Evolutionary conservation across 371 early-diverging fungal species (phyloP), one percentile per base, ranked within the genome.

Genomic region (Enterospora canceri): DNA sequence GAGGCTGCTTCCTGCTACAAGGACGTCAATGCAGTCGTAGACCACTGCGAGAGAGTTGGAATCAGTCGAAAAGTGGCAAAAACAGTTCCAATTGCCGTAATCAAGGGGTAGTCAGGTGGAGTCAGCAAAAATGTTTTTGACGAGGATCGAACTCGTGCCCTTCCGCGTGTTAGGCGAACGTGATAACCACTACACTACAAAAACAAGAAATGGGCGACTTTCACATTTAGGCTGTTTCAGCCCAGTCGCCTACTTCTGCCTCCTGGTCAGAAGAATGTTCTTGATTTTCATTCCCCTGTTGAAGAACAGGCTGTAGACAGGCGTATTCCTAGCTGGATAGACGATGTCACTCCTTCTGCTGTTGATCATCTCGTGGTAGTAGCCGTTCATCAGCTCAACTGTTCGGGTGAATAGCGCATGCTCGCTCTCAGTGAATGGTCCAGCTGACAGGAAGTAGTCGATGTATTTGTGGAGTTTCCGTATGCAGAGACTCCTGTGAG

Each of bases 1-100:
- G 80, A 81, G 63, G 59, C 73, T 8, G 67, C 67, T 32, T 55
- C 46, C n/a, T 65, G 70, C 24, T 81, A 81, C 60, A 81, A 81
- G 48, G 65, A 78, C 59, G 67, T 81, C 62, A 71, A 74, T 58
- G 60, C 49, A 28, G 80, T 81, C 49, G 79, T 81, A 51, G 69
- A 72, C 0, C 34, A 49, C 57, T 76, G 70, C 47, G 77, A 73
- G n/a, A 62, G 57, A 26, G 30, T 35, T n/a, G 67, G 58, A 32
- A 34, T 81, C 16, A 64, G 68, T 15, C 59, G 71, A 40, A 78
- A 49, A 40, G 70, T 77, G 15, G 67, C 67, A 54, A 70, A 62
- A 23, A 24, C 78, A 16, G 53, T 40, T 30, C 82, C 79, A 32
- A n/a, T 78, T 21, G 31, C 67, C 0, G 80, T 78, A 1, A 65